These are phyloP conservation scores for Podaxis sp. DNA, from an alignment of 768 basidiomycete species.

Conservation along the genomic window DNA sequence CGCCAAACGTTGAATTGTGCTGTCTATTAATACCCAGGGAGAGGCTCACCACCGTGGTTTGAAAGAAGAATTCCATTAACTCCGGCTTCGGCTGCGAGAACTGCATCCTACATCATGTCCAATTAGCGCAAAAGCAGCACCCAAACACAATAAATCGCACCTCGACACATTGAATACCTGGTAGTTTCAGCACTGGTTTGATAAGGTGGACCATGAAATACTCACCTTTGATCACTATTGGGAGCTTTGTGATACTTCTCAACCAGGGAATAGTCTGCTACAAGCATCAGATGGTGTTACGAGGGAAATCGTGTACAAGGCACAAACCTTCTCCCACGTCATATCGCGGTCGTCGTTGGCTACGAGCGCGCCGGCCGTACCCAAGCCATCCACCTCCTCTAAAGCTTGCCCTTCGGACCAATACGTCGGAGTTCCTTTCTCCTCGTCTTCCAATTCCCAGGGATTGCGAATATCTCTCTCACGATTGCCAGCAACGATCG, in stretches of 20 bases:
- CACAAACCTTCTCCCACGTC: conserved; percentile 69
- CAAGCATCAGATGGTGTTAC: not conserved
- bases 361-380: conserved; percentile 68
- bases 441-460: conserved; percentile 55
- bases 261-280: conserved; percentile 76
- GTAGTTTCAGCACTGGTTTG: conserved; percentile 2
- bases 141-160: conserved; percentile 29
- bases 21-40: not conserved
- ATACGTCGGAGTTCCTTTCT: conserved; percentile 35
- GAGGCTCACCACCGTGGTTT: conserved; percentile 81
- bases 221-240: conserved; percentile 74
- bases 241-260: conserved; percentile 64
- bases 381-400: conserved; percentile 39
- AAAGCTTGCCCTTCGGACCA: conserved; percentile 33
- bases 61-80: conserved; percentile 87
- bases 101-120: conserved; percentile 66
- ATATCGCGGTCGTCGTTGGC: conserved; percentile 70
- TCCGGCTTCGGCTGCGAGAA: conserved; percentile 79
- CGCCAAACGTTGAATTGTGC: not conserved
- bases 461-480: conserved; percentile 70
- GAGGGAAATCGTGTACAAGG: not conserved
- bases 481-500: conserved; percentile 78
- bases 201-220: not conserved
- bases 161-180: conserved; percentile 75
- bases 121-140: not conserved